Conservation (phyloP, 306 rosid species). For the Dalbergia cochinchinensis region DNA sequence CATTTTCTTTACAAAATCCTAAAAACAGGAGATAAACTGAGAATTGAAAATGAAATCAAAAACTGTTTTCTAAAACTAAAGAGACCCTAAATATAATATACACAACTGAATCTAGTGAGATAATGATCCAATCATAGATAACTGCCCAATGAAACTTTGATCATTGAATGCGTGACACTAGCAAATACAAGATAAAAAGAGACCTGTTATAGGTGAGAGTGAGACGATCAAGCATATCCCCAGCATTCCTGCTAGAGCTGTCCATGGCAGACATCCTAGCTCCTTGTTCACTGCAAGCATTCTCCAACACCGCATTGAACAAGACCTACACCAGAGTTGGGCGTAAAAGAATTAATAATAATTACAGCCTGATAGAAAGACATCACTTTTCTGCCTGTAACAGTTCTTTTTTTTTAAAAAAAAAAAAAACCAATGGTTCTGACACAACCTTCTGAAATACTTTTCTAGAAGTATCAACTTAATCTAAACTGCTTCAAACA, state of each 20-base stretch:
- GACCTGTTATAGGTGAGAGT: conserved; percentile 96
- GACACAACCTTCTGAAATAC: not conserved
- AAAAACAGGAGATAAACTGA: too few species aligned
- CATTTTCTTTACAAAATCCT: too few species aligned
- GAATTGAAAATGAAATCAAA: too few species aligned
- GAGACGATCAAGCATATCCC: conserved; percentile 99
- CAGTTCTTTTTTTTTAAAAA: not conserved
- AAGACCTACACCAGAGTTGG: conserved; percentile 59
- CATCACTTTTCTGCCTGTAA: not conserved
- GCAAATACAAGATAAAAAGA: conserved; percentile 32
- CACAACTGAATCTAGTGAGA: not conserved
- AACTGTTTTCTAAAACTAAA: too few species aligned
- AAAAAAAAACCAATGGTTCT: not conserved
- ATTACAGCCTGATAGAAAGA: conserved; percentile 15
- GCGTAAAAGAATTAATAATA: not conserved
- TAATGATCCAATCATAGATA: not conserved
- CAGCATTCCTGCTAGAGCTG: conserved; percentile 99
- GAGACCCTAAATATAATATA: not conserved
- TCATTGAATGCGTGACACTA: not conserved
- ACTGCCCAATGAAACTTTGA: not conserved
- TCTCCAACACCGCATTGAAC: conserved; percentile 95
- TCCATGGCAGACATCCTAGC: conserved; percentile 99
- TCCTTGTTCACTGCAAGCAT: conserved; percentile 99
- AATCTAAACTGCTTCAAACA: not conserved
- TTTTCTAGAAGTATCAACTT: not conserved